Evolutionary conservation across 1,139 yeast genomes (phyloP).

Genomic region (Suhomyces taliae): DNA sequence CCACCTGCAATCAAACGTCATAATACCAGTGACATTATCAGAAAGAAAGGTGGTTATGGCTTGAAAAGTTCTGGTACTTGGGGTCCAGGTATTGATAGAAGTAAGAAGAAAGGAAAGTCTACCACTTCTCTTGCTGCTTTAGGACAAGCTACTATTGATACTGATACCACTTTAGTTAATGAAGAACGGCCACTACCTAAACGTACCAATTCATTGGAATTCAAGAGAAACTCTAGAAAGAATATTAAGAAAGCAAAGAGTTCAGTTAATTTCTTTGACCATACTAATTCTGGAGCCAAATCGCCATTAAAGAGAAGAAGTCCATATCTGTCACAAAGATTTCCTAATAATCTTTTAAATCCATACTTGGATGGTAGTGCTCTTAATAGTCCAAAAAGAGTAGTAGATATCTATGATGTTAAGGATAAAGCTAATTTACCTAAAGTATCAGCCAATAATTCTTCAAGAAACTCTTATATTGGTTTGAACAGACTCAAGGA

Average conservation of each 20-base stretch:
- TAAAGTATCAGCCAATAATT: slow-evolving; percentile 28
- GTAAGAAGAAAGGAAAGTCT: slow-evolving; percentile 26
- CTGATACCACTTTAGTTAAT: slow-evolving; percentile 14
- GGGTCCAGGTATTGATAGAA: neutral
- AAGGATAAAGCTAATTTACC: slow-evolving; percentile 39
- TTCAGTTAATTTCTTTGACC: slow-evolving; percentile 31
- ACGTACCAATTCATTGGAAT: slow-evolving; percentile 1
- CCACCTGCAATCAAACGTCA: slow-evolving; percentile 12
- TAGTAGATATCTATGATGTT: neutral
- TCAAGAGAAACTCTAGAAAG: neutral
- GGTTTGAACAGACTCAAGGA: slow-evolving; percentile 45
- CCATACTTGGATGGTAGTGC: slow-evolving; percentile 23
- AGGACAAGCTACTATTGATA: neutral
- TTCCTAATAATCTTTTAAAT: slow-evolving; percentile 24
- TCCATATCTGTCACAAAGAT: slow-evolving; percentile 17
- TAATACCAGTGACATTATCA: slow-evolving; percentile 12
- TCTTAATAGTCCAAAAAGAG: neutral
- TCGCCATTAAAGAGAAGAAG: slow-evolving; percentile 5
- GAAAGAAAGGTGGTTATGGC: slow-evolving; percentile 3
- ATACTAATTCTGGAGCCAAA: slow-evolving; percentile 2
- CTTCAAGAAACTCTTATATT: slow-evolving; percentile 36
- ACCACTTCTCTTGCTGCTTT: slow-evolving; percentile 30
- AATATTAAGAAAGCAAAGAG: slow-evolving; percentile 36
- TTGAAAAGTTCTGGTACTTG: slow-evolving; percentile 7
- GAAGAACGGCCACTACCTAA: slow-evolving; percentile 11